A percentile compares a stretch with the other conserved stretches of the same genome.
phyloP scores from a whole-genome alignment of 1,139 yeast species.

The Yamadazyma conglobata region DNA sequence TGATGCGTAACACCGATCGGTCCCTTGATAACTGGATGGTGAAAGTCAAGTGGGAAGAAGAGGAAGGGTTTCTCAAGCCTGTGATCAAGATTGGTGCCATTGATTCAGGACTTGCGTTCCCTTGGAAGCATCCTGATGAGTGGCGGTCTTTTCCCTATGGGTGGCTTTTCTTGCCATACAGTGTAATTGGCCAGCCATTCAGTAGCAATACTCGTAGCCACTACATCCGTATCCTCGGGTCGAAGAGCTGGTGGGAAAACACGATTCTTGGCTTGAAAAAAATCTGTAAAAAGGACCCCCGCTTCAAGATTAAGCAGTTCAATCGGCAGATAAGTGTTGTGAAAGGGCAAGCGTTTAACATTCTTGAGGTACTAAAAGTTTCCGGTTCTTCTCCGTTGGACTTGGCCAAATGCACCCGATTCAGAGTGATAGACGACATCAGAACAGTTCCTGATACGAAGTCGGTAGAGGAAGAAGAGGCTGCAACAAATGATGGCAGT shows the following conservation, averaged over 20 bases:
- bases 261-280: constrained; percentile 45
- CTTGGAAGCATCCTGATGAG: constrained; percentile 83
- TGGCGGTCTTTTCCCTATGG: constrained; percentile 83
- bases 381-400: constrained; percentile 67
- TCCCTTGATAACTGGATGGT: constrained; percentile 82
- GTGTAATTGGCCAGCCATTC: constrained; percentile 68
- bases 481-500: no score
- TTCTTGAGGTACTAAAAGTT: constrained; percentile 60
- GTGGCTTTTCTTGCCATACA: constrained; percentile 67
- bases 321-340: constrained; percentile 64
- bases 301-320: constrained; percentile 68
- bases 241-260: constrained; percentile 70
- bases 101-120: constrained; percentile 73
- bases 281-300: constrained; percentile 54
- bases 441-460: constrained; percentile 55
- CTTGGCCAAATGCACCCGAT: constrained; percentile 54
- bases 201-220: constrained; percentile 54
- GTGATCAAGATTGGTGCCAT: constrained; percentile 64
- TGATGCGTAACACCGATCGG: constrained; percentile 74
- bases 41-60: constrained; percentile 45
- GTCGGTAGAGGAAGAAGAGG: no score
- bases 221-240: constrained; percentile 56
- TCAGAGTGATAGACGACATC: constrained; percentile 58
- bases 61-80: constrained; percentile 27
- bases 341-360: constrained; percentile 78